Conservation (phyloP, 2,329 filamentous ascomycete genomes). For the Trichocomaceae sp. region DNA sequence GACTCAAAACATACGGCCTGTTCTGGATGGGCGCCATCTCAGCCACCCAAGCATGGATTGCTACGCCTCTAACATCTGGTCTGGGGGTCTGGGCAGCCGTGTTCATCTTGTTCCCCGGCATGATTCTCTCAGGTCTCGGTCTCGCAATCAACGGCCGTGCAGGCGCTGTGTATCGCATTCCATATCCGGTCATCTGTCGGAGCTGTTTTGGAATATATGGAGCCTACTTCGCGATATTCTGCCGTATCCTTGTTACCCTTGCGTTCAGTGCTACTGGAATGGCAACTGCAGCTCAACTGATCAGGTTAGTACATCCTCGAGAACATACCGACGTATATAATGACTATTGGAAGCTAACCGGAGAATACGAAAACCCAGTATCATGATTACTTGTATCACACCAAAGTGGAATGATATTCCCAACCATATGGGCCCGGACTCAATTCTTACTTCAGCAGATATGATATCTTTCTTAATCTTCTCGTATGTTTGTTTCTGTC, state of each 20-base stretch:
- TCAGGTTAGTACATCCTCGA: constrained; percentile 38
- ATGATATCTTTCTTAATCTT: constrained; percentile 41
- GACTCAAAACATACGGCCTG: too few relatives aligned
- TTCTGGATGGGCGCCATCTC: too few relatives aligned
- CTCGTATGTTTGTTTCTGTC: constrained; percentile 20
- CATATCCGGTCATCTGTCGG: constrained; percentile 40
- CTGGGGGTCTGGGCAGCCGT: constrained; percentile 47
- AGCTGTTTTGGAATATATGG: constrained; percentile 41
- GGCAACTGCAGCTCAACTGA: constrained; percentile 43
- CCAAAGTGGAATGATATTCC: constrained; percentile 34
- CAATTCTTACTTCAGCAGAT: constrained; percentile 33
- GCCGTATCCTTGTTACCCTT: too few relatives aligned
- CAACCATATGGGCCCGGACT: constrained; percentile 36
- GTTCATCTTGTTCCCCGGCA: constrained; percentile 36
- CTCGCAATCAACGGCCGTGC: constrained; percentile 41
- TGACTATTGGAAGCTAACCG: constrained; percentile 7
- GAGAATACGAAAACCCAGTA: too few relatives aligned
- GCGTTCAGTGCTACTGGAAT: background rate
- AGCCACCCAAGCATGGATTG: too few relatives aligned
- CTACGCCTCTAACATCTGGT: constrained; percentile 36
- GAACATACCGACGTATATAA: constrained; percentile 35
- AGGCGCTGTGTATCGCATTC: constrained; percentile 41
- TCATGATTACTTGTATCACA: constrained; percentile 4
- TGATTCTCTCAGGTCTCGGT: constrained; percentile 26
- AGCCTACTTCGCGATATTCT: constrained; percentile 35